Conservation (phyloP, 805 yeast species). For the Metschnikowia corniflorae region DNA sequence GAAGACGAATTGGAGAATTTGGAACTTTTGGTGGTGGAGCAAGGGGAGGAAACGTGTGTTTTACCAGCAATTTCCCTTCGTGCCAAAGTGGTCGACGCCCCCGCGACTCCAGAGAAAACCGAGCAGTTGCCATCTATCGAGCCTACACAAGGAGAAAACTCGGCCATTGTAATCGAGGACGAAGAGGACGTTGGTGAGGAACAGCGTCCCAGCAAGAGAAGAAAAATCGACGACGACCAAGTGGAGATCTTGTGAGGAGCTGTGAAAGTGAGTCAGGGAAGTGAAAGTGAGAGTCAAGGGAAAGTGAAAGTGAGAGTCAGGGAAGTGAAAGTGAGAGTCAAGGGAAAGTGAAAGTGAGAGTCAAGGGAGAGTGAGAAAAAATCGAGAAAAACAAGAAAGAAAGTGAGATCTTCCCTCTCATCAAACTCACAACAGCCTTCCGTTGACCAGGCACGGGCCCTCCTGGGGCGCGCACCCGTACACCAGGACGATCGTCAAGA, state of each 20-base stretch:
- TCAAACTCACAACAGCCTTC: no score
- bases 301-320: no score
- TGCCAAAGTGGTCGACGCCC: constrained; percentile 3
- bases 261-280: not conserved
- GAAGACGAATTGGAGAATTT: constrained; percentile 60
- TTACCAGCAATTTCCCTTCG: constrained; percentile 20
- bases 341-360: no score
- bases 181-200: constrained; percentile 2
- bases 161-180: not conserved
- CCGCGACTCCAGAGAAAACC: no score
- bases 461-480: constrained; percentile 10
- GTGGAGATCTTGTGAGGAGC: constrained; percentile 4
- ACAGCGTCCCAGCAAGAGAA: constrained; percentile 16
- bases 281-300: not conserved
- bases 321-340: no score
- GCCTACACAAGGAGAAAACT: no score
- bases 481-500: constrained; percentile 4
- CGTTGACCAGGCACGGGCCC: no score
- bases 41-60: constrained; percentile 1
- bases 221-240: constrained; percentile 8
- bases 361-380: no score
- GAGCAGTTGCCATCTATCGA: no score
- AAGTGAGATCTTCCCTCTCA: no score
- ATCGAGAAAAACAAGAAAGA: no score
- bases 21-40: constrained; percentile 52